Evolutionary conservation across 345 rosid species (phyloP), one percentile per base, ranked within the genome.

Genomic region (Nephelium lappaceum): DNA sequence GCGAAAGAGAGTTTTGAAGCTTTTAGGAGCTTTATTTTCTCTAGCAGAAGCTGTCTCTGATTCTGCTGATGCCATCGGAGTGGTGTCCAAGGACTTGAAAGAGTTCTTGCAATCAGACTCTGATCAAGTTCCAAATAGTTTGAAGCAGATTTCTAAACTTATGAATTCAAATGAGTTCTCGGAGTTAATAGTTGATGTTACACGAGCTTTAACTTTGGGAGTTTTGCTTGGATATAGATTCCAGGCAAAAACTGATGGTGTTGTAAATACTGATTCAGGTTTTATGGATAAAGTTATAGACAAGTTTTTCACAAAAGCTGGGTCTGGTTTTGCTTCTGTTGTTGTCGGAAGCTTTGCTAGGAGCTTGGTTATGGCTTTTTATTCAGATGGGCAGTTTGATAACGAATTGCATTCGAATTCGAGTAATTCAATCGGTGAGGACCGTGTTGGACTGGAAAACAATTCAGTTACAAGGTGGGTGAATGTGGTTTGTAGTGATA

Each of bases 321-420:
- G 95, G 58, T 83, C 91, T 21, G 93, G 92, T 80, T 90, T 95
- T 38, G 98, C 88, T 45, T 93, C 94, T n/a, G 89, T 83, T 18
- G 87, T 93, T 55, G 94, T 89, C 31, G 98, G 97, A 64, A 92
- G 92, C 84, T 92, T 95, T 67, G 98, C 98, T 5, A 91, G 89
- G 74, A 92, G 88, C 85, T 77, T 93, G 81, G 92, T 86, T 67
- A 71, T 88, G 82, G 93, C 88, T 11, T 74, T 82, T 63, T 87
- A 27, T 74, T 69, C 80, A 1, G 79, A 69, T 18, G 78, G 65
- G 3, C 9, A 19, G 19, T 67, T 84, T 45, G 41, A 75, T 49
- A 5, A 39, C 60, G 63, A 43, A 9, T 8, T 67, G 68, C 61
- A 77, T 67, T 79, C 73, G 0, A 71, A 77, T 65, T 77, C 78